These are phyloP conservation scores for Colletotrichum sp. DNA, from an alignment of 2,329 filamentous ascomycete genomes.

Conservation along the genomic window DNA sequence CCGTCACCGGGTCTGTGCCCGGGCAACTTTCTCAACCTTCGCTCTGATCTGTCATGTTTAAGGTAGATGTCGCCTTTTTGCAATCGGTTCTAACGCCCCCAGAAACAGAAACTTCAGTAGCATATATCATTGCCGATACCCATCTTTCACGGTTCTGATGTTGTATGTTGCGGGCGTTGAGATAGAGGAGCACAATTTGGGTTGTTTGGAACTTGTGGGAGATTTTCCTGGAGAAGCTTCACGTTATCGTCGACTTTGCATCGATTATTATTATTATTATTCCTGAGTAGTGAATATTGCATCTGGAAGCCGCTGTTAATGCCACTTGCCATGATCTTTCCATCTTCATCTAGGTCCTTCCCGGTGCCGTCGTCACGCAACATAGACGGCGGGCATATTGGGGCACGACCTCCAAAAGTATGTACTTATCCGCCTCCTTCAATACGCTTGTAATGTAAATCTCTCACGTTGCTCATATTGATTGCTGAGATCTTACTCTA, in stretches of 20 bases:
- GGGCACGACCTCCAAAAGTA: neutral
- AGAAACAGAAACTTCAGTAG: neutral
- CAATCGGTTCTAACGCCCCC: neutral
- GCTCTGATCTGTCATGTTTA: fast-evolving
- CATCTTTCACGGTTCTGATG: too few relatives aligned
- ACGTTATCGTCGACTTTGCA: too few relatives aligned
- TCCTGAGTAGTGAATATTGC: too few relatives aligned
- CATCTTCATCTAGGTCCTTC: neutral
- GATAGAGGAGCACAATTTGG: too few relatives aligned
- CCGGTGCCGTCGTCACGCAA: neutral
- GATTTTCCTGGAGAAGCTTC: too few relatives aligned
- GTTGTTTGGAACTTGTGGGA: too few relatives aligned
- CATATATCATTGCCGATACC: neutral
- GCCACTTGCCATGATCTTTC: neutral
- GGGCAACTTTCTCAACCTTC: fast-evolving
- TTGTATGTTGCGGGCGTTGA: too few relatives aligned
- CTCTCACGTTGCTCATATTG: too few relatives aligned
- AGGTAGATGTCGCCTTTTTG: neutral
- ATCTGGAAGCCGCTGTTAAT: too few relatives aligned
- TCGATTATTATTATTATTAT: too few relatives aligned
- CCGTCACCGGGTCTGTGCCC: neutral
- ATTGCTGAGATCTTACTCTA: too few relatives aligned
- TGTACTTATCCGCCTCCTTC: neutral
- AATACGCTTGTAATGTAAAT: too few relatives aligned
- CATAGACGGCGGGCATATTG: neutral